phyloP scores from a whole-genome alignment of 768 basidiomycete genomes.

The Sporobolomyces phaffii region DNA sequence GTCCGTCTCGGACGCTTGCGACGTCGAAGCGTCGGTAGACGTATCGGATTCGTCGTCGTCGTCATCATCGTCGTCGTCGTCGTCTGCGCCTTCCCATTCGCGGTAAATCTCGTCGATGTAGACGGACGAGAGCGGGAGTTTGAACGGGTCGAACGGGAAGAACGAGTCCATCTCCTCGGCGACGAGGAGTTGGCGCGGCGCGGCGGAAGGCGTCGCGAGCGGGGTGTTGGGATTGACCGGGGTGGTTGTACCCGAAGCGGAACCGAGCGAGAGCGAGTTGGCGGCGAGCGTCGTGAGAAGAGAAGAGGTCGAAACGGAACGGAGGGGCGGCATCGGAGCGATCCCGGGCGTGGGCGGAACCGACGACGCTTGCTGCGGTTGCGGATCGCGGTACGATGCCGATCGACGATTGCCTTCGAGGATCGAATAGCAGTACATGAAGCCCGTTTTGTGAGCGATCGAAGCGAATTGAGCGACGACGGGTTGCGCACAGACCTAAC shows the following conservation, averaged over 20 bases:
- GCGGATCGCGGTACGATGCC: constrained; percentile 21
- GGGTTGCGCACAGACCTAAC: constrained; percentile 76
- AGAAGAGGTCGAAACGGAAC: constrained; percentile 31
- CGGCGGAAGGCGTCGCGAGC: not conserved
- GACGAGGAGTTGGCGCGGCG: constrained; percentile 34
- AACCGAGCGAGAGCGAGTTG: constrained; percentile 15
- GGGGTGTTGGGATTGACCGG: constrained; percentile 3
- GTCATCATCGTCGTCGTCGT: constrained; percentile 54
- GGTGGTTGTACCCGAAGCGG: constrained; percentile 2
- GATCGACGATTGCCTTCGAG: constrained; percentile 78
- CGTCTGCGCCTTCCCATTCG: constrained; percentile 80
- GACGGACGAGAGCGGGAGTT: constrained; percentile 66
- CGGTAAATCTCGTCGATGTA: constrained; percentile 81
- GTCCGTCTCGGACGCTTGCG: constrained; percentile 10
- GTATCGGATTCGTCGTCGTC: constrained; percentile 32
- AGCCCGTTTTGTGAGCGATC: constrained; percentile 79
- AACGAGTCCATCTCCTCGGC: constrained; percentile 64
- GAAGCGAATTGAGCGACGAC: constrained; percentile 92
- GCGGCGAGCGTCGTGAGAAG: constrained; percentile 28
- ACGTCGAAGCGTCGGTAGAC: constrained; percentile 3
- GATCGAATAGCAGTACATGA: constrained; percentile 89
- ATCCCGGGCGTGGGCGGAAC: not conserved
- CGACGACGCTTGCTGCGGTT: not conserved
- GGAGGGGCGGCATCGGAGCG: constrained; percentile 28
- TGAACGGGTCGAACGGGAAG: constrained; percentile 98